Evolutionary conservation across 495 filamentous ascomycete species (phyloP).

Genomic region (Polyplosphaeria fusca): DNA sequence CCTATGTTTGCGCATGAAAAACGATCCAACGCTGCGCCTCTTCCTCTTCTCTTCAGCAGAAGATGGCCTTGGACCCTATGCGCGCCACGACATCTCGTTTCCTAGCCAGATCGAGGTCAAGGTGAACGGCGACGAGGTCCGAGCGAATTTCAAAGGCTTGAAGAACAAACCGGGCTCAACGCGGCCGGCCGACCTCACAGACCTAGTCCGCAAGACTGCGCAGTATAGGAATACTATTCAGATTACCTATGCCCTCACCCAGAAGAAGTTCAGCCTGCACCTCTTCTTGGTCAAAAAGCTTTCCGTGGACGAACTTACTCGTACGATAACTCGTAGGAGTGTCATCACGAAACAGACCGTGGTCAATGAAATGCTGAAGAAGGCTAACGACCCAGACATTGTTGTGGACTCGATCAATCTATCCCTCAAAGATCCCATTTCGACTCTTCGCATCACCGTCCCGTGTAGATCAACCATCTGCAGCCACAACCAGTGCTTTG

Average conservation of each 20-base stretch:
- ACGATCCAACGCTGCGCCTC: constrained; percentile 56
- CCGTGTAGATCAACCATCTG: constrained; percentile 79
- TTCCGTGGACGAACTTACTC: constrained; percentile 69
- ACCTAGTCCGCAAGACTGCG: constrained; percentile 60
- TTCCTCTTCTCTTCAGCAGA: constrained; percentile 78
- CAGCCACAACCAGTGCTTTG: constrained; percentile 91
- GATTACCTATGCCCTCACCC: constrained; percentile 88
- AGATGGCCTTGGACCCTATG: constrained; percentile 54
- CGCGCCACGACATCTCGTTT: constrained; percentile 72
- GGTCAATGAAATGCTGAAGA: constrained; percentile 74
- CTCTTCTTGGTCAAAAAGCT: constrained; percentile 70
- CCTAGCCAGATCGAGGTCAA: constrained; percentile 89
- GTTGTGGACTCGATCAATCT: constrained; percentile 80
- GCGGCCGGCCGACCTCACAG: constrained; percentile 84
- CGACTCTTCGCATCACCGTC: constrained; percentile 72
- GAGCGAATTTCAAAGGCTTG: constrained; percentile 82
- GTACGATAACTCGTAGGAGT: constrained; percentile 60
- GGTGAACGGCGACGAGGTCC: constrained; percentile 81
- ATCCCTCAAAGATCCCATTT: constrained; percentile 89
- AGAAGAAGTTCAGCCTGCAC: constrained; percentile 77
- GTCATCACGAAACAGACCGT: constrained; percentile 79
- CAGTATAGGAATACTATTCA: constrained; percentile 72
- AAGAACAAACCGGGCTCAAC: constrained; percentile 96
- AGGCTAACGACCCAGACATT: constrained; percentile 82
- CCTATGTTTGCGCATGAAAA: constrained; percentile 48